Percentiles rank a stretch among this genome's conserved stretches.
These are phyloP conservation scores for Graphilbum fragrans DNA, from an alignment of 2,329 filamentous ascomycete species.

Conservation along the genomic window DNA sequence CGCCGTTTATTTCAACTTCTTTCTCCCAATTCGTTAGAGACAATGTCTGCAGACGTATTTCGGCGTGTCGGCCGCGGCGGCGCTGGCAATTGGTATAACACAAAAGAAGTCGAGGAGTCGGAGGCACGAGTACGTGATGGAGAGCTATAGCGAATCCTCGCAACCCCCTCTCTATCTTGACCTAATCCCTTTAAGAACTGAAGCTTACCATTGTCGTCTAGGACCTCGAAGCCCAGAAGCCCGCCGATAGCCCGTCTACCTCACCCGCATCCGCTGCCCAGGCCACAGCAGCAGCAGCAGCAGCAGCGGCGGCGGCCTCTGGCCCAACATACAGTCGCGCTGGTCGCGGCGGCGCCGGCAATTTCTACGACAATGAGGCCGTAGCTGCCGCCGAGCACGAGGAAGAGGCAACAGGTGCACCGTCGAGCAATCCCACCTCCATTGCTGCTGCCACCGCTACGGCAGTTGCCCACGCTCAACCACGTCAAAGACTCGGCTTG, in stretches of 20 bases:
- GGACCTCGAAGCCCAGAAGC: slow-evolving; percentile 27
- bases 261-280: not conserved
- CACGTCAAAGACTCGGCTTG: no score
- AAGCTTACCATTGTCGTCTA: slow-evolving; percentile 6
- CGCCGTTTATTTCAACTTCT: no score
- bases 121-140: slow-evolving; percentile 5
- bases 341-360: slow-evolving; percentile 52
- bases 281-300: slow-evolving; percentile 12
- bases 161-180: not conserved
- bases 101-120: slow-evolving; percentile 36
- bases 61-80: slow-evolving; percentile 47
- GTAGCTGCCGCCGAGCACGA: slow-evolving; percentile 19
- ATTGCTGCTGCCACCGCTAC: not conserved
- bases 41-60: slow-evolving; percentile 29
- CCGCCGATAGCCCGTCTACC: slow-evolving; percentile 1
- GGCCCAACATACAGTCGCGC: slow-evolving; percentile 22
- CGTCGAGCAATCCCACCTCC: slow-evolving; percentile 14
- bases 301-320: slow-evolving; percentile 7
- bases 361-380: slow-evolving; percentile 35
- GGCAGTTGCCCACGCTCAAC: slow-evolving; percentile 8
- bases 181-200: no score
- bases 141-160: not conserved
- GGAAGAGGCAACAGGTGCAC: slow-evolving; percentile 15
- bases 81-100: slow-evolving; percentile 49
- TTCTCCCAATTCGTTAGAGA: no score